phyloP scores from a whole-genome alignment of 257 asterid species.

The Linderniella brevidens region DNA sequence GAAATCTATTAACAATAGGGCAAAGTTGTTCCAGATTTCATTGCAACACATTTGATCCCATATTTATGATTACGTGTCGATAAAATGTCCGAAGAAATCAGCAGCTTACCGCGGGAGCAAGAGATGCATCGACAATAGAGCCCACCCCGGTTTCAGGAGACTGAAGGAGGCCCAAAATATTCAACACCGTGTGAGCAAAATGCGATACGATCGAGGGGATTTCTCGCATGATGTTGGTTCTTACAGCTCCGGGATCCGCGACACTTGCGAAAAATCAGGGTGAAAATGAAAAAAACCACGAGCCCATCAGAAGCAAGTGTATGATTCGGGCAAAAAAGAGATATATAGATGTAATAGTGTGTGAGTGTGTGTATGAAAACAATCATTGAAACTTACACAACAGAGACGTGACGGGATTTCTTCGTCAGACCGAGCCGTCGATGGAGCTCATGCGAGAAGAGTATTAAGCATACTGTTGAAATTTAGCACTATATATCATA shows the following conservation, averaged over 20 bases:
- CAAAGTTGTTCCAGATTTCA: not conserved
- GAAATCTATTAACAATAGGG: not conserved
- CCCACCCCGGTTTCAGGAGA: conserved; percentile 41
- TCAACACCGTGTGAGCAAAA: conserved; percentile 27
- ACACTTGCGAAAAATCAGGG: conserved; percentile 43
- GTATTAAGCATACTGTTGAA: conserved; percentile 54
- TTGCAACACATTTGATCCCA: too few species aligned
- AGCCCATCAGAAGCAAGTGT: conserved; percentile 7
- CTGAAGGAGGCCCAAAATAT: conserved; percentile 55
- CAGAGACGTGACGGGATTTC: conserved; percentile 45
- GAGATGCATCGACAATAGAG: conserved; percentile 68
- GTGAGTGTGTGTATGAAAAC: too few species aligned
- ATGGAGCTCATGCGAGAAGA: conserved; percentile 82
- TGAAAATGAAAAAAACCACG: conserved; percentile 2
- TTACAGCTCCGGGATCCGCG: conserved; percentile 81
- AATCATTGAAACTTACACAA: too few species aligned
- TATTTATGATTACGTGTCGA: too few species aligned
- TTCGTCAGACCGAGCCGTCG: conserved; percentile 28
- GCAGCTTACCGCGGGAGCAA: conserved; percentile 61
- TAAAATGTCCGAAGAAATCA: too few species aligned
- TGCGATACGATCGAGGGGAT: conserved; percentile 35
- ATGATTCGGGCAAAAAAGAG: too few species aligned
- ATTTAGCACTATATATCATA: conserved; percentile 11
- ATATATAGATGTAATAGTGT: not conserved
- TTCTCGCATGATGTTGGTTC: conserved; percentile 81